These are phyloP conservation scores for Perkinsela sp. DNA, from an alignment of 208 protist species.

Conservation along the genomic window DNA sequence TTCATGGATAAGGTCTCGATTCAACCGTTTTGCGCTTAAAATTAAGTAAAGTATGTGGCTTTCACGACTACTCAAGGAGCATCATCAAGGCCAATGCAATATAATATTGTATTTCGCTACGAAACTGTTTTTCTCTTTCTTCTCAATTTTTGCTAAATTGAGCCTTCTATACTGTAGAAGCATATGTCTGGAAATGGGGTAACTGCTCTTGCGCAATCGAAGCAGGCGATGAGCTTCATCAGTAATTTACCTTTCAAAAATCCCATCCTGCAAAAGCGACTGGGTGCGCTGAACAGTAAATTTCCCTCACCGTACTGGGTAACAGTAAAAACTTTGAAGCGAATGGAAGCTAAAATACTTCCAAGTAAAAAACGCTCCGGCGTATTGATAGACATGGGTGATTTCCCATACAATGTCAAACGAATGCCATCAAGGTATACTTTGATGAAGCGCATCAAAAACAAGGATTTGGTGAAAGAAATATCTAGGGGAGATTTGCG, in stretches of 20 bases:
- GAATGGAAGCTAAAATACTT: neutral
- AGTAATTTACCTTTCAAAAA: neutral
- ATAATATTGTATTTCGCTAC: too few species aligned
- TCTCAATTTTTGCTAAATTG: too few species aligned
- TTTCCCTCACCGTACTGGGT: neutral
- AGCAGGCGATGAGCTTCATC: too few species aligned
- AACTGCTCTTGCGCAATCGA: too few species aligned
- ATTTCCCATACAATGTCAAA: neutral
- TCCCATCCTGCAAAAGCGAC: neutral
- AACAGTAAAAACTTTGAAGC: neutral
- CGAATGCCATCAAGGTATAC: neutral
- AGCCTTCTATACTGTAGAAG: too few species aligned
- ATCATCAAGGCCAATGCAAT: too few species aligned
- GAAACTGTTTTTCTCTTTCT: too few species aligned
- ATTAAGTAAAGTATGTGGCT: too few species aligned
- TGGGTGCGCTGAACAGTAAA: neutral
- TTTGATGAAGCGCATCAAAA: neutral
- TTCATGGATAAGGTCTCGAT: too few species aligned
- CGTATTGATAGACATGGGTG: neutral
- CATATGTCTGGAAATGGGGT: too few species aligned
- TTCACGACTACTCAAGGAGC: too few species aligned
- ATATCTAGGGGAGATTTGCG: neutral
- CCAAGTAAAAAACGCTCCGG: neutral
- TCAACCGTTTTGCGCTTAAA: too few species aligned
- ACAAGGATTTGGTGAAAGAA: neutral